phyloP scores from a whole-genome alignment of 345 rosid species.

The Zanthoxylum bungeanum region DNA sequence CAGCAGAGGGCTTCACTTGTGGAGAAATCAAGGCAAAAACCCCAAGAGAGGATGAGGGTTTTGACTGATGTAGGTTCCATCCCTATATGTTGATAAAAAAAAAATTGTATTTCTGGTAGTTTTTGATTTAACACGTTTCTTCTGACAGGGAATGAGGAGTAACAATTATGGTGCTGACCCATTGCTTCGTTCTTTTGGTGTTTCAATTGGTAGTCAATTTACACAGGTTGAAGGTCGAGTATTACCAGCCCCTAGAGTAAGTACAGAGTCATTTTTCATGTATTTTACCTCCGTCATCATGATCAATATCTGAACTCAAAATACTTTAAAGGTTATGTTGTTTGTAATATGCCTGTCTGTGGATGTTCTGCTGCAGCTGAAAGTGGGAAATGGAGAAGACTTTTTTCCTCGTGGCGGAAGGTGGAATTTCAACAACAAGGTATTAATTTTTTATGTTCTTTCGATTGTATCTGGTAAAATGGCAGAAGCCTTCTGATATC shows the following conservation, averaged over 20 bases:
- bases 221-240: not conserved
- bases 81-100: not conserved
- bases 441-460: not conserved
- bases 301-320: not conserved
- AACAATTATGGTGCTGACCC: slow-evolving; percentile 6
- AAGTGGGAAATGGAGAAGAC: slow-evolving; percentile 32
- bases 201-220: slow-evolving; percentile 8
- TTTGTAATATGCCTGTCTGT: not conserved
- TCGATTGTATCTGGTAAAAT: not conserved
- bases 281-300: not conserved
- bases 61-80: slow-evolving; percentile 13
- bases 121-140: not conserved
- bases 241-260: slow-evolving; percentile 1
- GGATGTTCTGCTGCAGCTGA: slow-evolving; percentile 18
- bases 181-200: not conserved
- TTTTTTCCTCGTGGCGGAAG: slow-evolving; percentile 29
- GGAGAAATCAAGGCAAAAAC: slow-evolving; percentile 29
- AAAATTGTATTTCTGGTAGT: not conserved
- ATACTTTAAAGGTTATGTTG: not conserved
- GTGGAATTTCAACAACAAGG: slow-evolving; percentile 37
- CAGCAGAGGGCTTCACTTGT: slow-evolving; percentile 25
- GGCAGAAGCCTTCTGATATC: not conserved
- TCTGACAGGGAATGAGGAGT: not conserved
- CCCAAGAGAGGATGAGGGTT: slow-evolving; percentile 18
- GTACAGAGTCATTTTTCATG: not conserved